These are phyloP conservation scores for Pugionium cornutum DNA, from an alignment of 345 rosid genomes.

Conservation along the genomic window DNA sequence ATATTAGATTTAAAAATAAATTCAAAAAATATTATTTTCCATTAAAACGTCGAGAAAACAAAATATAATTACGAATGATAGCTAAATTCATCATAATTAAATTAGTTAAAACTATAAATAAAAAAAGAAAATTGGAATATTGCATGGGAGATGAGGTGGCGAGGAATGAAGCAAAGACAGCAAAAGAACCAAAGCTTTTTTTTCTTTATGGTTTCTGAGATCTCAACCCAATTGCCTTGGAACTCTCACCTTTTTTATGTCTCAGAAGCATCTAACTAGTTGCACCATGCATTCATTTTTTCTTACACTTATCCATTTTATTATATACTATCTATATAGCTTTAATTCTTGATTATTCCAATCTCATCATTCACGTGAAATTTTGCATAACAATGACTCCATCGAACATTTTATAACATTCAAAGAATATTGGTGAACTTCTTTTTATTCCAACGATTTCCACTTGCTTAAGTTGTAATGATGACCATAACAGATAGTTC, in stretches of 20 bases:
- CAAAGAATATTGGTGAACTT: not conserved
- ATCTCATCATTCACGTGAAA: slow-evolving; percentile 35
- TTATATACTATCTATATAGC: not conserved
- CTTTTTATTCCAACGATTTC: not conserved
- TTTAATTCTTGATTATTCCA: slow-evolving; percentile 19
- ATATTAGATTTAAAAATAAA: no score
- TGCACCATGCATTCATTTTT: slow-evolving; percentile 33
- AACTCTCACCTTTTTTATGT: slow-evolving; percentile 41
- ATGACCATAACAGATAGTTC: not conserved
- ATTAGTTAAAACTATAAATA: not conserved
- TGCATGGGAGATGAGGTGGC: slow-evolving; percentile 44
- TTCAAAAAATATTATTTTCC: no score
- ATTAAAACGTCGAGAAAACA: no score
- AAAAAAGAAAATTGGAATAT: slow-evolving; percentile 23
- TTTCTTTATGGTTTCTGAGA: slow-evolving; percentile 29
- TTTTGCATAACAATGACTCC: not conserved
- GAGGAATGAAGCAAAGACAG: slow-evolving; percentile 39
- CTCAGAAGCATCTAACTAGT: slow-evolving; percentile 35
- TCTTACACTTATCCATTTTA: slow-evolving; percentile 10
- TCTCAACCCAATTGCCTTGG: slow-evolving; percentile 42
- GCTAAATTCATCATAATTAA: not conserved
- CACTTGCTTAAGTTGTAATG: not conserved
- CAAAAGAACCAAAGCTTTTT: slow-evolving; percentile 40
- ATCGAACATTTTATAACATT: not conserved
- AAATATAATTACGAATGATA: no score